Percentiles rank a stretch among this genome's conserved stretches.
These are phyloP conservation scores for Cocos nucifera DNA, from an alignment of 176 grass and related monocot genomes.

Conservation along the genomic window DNA sequence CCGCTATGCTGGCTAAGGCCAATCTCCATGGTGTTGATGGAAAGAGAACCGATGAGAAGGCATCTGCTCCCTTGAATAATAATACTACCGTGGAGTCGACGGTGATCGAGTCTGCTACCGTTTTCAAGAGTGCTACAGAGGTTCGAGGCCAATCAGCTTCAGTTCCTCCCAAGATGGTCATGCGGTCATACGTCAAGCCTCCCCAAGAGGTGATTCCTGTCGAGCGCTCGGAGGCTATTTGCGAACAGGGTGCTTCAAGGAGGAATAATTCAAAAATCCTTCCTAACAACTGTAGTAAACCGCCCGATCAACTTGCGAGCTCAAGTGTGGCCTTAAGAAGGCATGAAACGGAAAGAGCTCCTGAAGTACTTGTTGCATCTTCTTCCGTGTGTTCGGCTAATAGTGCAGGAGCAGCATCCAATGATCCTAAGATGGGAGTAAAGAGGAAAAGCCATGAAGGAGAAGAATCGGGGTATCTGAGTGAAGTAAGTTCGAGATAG, in stretches of 20 bases:
- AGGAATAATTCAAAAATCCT: neutral
- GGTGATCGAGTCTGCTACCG: constrained; percentile 5
- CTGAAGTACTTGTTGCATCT: neutral
- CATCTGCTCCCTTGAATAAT: constrained; percentile 5
- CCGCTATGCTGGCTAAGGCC: constrained; percentile 6
- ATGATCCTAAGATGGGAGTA: constrained; percentile 11
- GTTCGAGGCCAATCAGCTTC: neutral
- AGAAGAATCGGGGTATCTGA: constrained; percentile 40
- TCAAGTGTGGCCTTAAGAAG: neutral
- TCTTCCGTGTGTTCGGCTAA: constrained; percentile 32
- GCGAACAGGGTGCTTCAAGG: neutral
- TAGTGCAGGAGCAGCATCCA: neutral
- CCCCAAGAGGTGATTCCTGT: neutral
- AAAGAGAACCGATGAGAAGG: constrained; percentile 22
- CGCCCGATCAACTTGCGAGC: neutral
- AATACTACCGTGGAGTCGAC: constrained; percentile 9
- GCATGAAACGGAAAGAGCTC: constrained; percentile 5
- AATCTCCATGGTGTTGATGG: constrained; percentile 18
- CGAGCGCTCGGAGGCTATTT: neutral
- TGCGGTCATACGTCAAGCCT: neutral
- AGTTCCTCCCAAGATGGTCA: neutral
- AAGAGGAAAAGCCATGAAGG: constrained; percentile 44
- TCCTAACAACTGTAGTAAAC: neutral
- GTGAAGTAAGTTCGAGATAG: constrained; percentile 36
- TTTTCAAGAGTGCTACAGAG: neutral